These are phyloP conservation scores for Quercus gilva DNA, from an alignment of 306 rosid species.

Conservation along the genomic window DNA sequence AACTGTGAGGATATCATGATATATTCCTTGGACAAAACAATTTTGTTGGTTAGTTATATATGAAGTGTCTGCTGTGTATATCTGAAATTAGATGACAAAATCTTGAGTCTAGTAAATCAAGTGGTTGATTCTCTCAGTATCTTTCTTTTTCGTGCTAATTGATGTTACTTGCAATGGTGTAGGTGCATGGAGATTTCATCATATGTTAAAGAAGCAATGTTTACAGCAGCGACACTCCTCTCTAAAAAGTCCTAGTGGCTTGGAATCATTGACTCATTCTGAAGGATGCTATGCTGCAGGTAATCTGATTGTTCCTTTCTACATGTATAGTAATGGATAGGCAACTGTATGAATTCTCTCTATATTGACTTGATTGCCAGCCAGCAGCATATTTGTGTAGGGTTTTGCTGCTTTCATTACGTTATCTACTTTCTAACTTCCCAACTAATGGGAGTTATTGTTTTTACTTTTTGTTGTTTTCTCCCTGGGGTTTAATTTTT, in stretches of 20 bases:
- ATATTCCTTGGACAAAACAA: not conserved
- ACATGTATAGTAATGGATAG: too few relatives aligned
- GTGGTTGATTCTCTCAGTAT: not conserved
- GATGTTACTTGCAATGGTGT: slow-evolving; percentile 21
- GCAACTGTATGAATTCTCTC: too few relatives aligned
- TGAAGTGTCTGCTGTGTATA: too few relatives aligned
- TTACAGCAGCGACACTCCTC: slow-evolving; percentile 64
- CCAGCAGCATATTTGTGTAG: not conserved
- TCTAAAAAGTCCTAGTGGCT: slow-evolving; percentile 36
- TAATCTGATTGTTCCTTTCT: not conserved
- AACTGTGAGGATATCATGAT: not conserved
- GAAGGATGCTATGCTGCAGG: not conserved
- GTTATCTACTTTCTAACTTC: not conserved
- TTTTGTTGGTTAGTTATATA: not conserved
- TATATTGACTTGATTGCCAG: not conserved
- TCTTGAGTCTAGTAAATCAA: not conserved
- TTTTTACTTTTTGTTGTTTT: not conserved
- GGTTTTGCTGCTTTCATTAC: not conserved
- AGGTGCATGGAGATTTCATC: slow-evolving; percentile 62
- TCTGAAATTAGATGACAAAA: not conserved
- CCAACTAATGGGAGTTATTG: not conserved
- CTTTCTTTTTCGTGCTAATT: not conserved
- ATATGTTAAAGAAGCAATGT: slow-evolving; percentile 65
- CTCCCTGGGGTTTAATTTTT: not conserved
- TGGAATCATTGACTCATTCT: slow-evolving; percentile 9